phyloP scores from a whole-genome alignment of 1,284 basidiomycete species.

The Tylopilus sp. region DNA sequence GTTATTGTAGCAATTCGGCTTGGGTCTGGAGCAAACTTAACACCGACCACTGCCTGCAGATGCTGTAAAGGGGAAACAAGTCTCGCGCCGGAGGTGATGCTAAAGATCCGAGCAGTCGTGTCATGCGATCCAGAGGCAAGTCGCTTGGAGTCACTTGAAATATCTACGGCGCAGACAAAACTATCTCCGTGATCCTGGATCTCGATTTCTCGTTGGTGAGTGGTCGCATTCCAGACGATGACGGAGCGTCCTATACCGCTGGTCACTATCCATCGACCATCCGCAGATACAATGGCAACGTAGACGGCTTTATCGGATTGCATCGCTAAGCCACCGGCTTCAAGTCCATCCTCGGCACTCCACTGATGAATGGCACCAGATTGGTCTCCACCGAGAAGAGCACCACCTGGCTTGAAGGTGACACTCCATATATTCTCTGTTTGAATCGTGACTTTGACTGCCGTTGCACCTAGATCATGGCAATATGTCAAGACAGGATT shows the following conservation, averaged over 20 bases:
- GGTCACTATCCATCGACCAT: constrained; percentile 9
- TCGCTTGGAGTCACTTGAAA: constrained; percentile 3
- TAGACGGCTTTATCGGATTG: background rate
- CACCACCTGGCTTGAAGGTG: background rate
- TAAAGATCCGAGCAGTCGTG: constrained; percentile 1
- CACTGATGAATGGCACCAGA: background rate
- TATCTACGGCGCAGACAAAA: constrained; percentile 1
- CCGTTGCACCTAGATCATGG: background rate
- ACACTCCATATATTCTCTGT: background rate
- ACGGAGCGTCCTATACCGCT: background rate
- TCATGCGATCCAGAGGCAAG: constrained; percentile 2
- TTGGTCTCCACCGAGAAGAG: background rate
- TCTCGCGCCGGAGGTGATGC: background rate
- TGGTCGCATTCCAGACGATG: constrained; percentile 4
- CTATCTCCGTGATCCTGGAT: background rate
- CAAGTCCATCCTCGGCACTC: background rate
- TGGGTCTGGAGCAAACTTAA: constrained; percentile 5
- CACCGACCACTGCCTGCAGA: background rate
- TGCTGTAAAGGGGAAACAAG: background rate
- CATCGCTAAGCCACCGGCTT: background rate
- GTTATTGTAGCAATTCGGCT: constrained; percentile 2
- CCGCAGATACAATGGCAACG: background rate
- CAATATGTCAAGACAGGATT: background rate
- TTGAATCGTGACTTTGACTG: background rate
- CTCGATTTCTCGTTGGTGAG: background rate